A percentile compares a stretch with the other conserved stretches of the same genome.
Evolutionary conservation across 495 filamentous ascomycete genomes (phyloP).

Genomic region (Lophiostoma macrostomum): DNA sequence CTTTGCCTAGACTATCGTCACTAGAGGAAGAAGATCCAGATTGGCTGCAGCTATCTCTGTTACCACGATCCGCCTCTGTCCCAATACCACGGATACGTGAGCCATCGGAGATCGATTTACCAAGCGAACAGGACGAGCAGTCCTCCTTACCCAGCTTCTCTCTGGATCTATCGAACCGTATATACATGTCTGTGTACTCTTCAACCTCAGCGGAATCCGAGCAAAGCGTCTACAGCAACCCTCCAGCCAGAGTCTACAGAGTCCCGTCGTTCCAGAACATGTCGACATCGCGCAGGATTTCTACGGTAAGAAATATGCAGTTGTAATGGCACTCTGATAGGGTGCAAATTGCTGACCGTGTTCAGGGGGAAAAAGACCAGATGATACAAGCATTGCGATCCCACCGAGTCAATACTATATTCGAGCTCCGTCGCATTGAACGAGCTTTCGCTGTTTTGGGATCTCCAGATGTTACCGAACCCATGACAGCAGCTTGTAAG

Average conservation of each 20-base stretch:
- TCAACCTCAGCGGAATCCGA: slow-evolving; percentile 19
- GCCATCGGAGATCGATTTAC: neutral
- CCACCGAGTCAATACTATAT: slow-evolving; percentile 68
- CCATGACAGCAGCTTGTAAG: slow-evolving; percentile 66
- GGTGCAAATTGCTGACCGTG: neutral
- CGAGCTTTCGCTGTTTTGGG: slow-evolving; percentile 56
- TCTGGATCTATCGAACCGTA: slow-evolving; percentile 7
- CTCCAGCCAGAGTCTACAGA: slow-evolving; percentile 26
- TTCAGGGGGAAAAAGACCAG: slow-evolving; percentile 50
- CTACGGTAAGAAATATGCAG: slow-evolving; percentile 11
- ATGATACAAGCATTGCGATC: slow-evolving; percentile 55
- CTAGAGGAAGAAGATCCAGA: neutral
- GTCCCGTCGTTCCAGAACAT: slow-evolving; percentile 31
- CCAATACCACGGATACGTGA: slow-evolving; percentile 3
- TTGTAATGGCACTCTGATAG: neutral
- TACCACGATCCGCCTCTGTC: neutral
- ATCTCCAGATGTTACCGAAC: slow-evolving; percentile 55
- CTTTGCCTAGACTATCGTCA: slow-evolving; percentile 4
- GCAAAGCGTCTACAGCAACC: slow-evolving; percentile 31
- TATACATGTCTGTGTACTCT: slow-evolving; percentile 29
- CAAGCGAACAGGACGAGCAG: neutral
- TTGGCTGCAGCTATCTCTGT: neutral
- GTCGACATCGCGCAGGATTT: slow-evolving; percentile 17
- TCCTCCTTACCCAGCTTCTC: neutral
- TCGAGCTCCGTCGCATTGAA: slow-evolving; percentile 72